Conservation (phyloP, 306 rosid genomes). For the Neltuma alba region DNA sequence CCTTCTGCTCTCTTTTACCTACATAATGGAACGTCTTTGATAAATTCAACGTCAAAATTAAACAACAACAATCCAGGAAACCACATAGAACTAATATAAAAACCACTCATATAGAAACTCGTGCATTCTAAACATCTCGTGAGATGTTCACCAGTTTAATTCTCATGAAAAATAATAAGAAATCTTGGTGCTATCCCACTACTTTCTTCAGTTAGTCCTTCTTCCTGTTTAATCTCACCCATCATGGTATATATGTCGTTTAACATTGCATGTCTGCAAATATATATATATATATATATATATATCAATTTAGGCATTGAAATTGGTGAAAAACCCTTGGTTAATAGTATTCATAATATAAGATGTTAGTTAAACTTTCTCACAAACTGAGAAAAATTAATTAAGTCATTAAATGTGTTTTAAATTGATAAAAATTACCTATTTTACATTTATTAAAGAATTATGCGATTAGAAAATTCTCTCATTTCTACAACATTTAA, state of each 20-base stretch:
- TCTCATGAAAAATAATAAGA: conserved; percentile 77
- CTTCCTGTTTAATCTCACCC: conserved; percentile 82
- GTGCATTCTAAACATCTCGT: conserved; percentile 28
- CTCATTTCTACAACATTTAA: no score
- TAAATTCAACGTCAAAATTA: conserved; percentile 32
- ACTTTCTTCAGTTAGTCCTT: conserved; percentile 69
- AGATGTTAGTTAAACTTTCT: no score
- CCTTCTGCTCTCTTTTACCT: conserved; percentile 82
- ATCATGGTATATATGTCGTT: conserved; percentile 97
- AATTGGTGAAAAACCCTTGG: no score
- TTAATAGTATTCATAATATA: no score
- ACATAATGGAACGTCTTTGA: conserved; percentile 28
- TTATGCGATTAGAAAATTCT: no score
- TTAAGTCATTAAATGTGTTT: no score
- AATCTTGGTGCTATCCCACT: conserved; percentile 92
- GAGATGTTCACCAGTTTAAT: conserved; percentile 73
- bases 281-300: no score
- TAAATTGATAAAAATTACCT: no score
- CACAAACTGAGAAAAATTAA: no score
- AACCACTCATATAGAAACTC: conserved; percentile 18
- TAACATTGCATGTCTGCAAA: conserved; percentile 98
- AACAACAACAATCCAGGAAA: conserved; percentile 12
- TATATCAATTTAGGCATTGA: no score
- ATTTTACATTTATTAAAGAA: no score
- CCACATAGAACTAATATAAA: conserved; percentile 1